phyloP scores from a whole-genome alignment of 345 rosid genomes.

The Acer campestre region DNA sequence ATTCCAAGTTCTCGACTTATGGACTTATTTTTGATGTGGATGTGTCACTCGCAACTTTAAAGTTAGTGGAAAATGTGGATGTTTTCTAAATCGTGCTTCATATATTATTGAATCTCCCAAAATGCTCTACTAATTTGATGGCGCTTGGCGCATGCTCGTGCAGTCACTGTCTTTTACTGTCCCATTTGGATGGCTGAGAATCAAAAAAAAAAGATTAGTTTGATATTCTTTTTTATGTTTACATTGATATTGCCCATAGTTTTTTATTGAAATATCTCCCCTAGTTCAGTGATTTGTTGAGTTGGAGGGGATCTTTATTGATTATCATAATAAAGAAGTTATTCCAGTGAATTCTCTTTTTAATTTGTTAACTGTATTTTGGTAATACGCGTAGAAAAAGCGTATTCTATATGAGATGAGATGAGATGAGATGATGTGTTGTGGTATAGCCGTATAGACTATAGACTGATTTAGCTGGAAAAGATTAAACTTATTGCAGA shows the following conservation, averaged over 20 bases:
- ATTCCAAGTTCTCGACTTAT: neutral
- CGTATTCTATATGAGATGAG: neutral
- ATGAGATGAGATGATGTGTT: neutral
- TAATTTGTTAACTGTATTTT: neutral
- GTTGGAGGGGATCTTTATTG: neutral
- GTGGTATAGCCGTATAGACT: too few species aligned
- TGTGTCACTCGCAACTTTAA: neutral
- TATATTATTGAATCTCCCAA: neutral
- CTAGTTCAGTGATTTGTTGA: too few species aligned
- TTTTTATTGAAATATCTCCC: too few species aligned
- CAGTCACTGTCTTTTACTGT: neutral
- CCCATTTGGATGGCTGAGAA: constrained; percentile 6
- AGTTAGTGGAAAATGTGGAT: neutral
- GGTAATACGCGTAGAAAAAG: neutral
- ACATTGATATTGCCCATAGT: neutral
- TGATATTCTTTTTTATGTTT: neutral
- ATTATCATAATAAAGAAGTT: neutral
- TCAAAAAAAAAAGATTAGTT: too few species aligned
- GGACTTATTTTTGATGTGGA: neutral
- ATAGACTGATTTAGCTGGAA: neutral
- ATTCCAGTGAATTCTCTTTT: neutral
- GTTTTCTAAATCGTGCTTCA: neutral
- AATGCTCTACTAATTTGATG: neutral
- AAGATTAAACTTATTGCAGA: neutral
- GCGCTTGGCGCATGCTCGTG: neutral